Evolutionary conservation across 176 grass and related monocot species (phyloP), one percentile per base, ranked within the genome.

Genomic region (Hordeum marinum): DNA sequence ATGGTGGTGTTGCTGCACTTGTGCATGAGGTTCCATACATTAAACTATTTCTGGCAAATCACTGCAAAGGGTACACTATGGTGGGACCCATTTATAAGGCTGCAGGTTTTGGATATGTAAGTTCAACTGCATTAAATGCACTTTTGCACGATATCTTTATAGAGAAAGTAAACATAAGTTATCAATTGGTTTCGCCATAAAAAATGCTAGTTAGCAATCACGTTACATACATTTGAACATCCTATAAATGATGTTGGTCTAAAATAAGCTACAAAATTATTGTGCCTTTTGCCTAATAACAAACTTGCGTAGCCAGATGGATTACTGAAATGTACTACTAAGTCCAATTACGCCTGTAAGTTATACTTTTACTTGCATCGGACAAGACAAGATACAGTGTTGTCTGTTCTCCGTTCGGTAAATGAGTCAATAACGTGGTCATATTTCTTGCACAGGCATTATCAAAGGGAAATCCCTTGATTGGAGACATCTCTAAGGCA

Each of bases 31-130:
- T 72, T 60, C 91, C 87, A 20, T 84, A 89, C 32, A 87, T 93
- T 45, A 90, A 90, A 75, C 29, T 78, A 9, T 90, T 93, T 77
- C 85, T 93, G 34, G 69, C 85, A 21, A 75, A 85, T 11, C 64
- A 86, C 68, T 93, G 88, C 85, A 75, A 79, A 15, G 87, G 48
- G 10, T 93, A 88, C 48, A 88, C 81, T 0, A 90, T 93, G 84
- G 72, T 93, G 62, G 91, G 81, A 73, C 91, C 88, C 71, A 93
- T 93, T 75, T 93, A 88, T 55, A 90, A 90, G 43, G 73, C 77
- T 71, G 46, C 62, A 41, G 91, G 91, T 13, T 90, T 90, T 41
- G 91, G 77, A 82, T 90, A 90, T 85, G 91, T 93, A 85, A 90
- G 88, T 87, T 84, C 0, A 14, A 70, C 3, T 40, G 64, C 64